A percentile compares a stretch with the other conserved stretches of the same genome.
Evolutionary conservation across 1,284 basidiomycete genomes (phyloP).

Genomic region (Ceratorhiza oryzae-sativae): DNA sequence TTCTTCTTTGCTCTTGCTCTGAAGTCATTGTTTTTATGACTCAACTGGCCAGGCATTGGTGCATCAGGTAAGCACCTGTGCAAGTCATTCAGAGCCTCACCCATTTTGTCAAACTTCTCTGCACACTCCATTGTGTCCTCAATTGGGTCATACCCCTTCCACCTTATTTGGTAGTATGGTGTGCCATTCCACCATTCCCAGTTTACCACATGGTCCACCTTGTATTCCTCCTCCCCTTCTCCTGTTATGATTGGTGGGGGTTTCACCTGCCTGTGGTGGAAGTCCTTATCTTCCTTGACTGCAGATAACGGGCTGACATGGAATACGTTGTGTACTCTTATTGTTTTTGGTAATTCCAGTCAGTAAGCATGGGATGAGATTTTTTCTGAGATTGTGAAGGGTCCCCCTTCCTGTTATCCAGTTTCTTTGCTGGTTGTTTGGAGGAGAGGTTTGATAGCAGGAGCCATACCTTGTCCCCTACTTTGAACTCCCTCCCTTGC

Average conservation of each 20-base stretch:
- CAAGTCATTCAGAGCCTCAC: too few species aligned
- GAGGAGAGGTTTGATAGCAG: constrained; percentile 43
- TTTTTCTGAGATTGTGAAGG: constrained; percentile 42
- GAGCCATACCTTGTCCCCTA: constrained; percentile 45
- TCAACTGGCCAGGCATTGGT: too few species aligned
- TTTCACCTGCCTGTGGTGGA: not conserved
- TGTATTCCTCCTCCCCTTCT: constrained; percentile 3
- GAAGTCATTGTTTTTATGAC: too few species aligned
- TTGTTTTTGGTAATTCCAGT: constrained; percentile 16
- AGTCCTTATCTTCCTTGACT: constrained; percentile 1
- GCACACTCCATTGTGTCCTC: not conserved
- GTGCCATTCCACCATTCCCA: not conserved
- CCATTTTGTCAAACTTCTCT: too few species aligned
- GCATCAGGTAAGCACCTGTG: too few species aligned
- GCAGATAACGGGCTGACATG: not conserved
- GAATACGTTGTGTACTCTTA: constrained; percentile 40
- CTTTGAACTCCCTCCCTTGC: constrained; percentile 44
- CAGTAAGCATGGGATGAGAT: constrained; percentile 31
- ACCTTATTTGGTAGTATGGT: not conserved
- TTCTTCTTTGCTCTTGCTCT: too few species aligned
- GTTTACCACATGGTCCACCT: constrained; percentile 41
- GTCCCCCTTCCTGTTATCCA: constrained; percentile 44
- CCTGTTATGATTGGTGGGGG: not conserved
- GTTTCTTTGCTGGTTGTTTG: constrained; percentile 44
- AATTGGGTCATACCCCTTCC: not conserved